phyloP scores from a whole-genome alignment of 345 rosid genomes.

The Salix purpurea region DNA sequence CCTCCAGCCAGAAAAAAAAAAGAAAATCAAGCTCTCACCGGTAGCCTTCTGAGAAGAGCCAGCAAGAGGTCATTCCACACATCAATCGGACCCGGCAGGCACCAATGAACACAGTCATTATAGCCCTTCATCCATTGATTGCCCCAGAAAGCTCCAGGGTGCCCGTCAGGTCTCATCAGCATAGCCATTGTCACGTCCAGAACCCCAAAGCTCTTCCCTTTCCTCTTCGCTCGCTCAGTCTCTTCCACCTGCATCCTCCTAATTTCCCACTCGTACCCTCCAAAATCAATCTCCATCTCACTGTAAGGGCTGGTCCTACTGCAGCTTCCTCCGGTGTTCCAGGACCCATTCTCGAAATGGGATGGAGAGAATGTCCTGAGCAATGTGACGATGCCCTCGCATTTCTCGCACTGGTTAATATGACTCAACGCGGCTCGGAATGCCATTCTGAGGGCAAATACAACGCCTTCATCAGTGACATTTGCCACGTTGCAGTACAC shows the following conservation, averaged over 20 bases:
- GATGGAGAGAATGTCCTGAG: constrained; percentile 80
- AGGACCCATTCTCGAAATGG: constrained; percentile 75
- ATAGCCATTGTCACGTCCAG: constrained; percentile 64
- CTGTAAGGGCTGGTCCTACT: constrained; percentile 47
- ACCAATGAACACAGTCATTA: constrained; percentile 85
- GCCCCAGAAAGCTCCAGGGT: constrained; percentile 64
- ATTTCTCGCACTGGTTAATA: constrained; percentile 34
- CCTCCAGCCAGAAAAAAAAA: no score
- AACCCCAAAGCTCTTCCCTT: constrained; percentile 39
- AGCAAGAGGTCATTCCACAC: constrained; percentile 70
- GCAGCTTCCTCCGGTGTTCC: constrained; percentile 78
- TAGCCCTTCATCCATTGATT: constrained; percentile 78
- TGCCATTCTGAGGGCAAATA: constrained; percentile 45
- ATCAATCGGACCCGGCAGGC: constrained; percentile 84
- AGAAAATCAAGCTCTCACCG: no score
- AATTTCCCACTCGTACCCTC: constrained; percentile 39
- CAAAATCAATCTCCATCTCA: constrained; percentile 19
- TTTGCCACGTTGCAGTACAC: constrained; percentile 55
- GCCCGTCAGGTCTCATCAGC: constrained; percentile 85
- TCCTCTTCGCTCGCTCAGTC: constrained; percentile 23
- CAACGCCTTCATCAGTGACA: constrained; percentile 39
- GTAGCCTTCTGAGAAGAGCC: constrained; percentile 27
- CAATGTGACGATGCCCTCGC: constrained; percentile 37
- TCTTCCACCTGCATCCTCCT: constrained; percentile 54
- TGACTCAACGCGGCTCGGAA: constrained; percentile 41